Evolutionary conservation across 2,329 filamentous ascomycete genomes (phyloP), one percentile per base, ranked within the genome.

Genomic region (Rhynchosporium secalis): DNA sequence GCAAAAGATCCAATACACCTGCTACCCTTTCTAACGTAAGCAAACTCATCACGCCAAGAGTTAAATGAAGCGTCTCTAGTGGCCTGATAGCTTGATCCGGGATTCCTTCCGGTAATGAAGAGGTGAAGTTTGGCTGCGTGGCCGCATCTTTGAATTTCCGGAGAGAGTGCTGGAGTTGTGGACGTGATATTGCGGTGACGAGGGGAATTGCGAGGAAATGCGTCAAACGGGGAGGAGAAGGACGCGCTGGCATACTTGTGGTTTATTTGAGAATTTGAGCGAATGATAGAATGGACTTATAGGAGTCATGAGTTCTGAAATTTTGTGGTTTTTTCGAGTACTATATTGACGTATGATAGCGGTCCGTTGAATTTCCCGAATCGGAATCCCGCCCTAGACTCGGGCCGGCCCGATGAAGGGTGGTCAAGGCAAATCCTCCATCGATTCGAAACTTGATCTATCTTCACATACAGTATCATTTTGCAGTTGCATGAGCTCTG

Each of bases 21-120:
- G 79, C 70, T 2, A 88, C 65, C 1, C 76, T 74, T 51, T 82
- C 79, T 2, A 79, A 75, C 2, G 78, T 79, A 3, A 79, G 76
- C 9, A 96, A 81, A 66, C 83, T 88, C 89, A 97, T 93, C 1
- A 96, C 90, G 0, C 92, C 93, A 0, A 97, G 80, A 0, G 93
- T 97, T 2, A 96, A 78, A 75, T 98, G 94, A 54, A 97, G 76
- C 1, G 92, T 92, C 0, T 91, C 90, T 0, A 91, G 76, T 0
- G 92, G 92, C 33, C 92, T 81, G 56, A 96, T 78, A 1, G 92
- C 91, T 60, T 82, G 82, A 38, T 79, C 73, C 0, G 90, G 89
- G 9, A 94, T 77, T 5, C 79, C 78, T 63, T 78, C 33, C 40
- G 63, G 75, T 66, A 77, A 75, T 62, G 76, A 71, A 57, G 76